These are phyloP conservation scores for Sanghuangporus baumii DNA, from an alignment of 1,284 basidiomycete species.

Conservation along the genomic window DNA sequence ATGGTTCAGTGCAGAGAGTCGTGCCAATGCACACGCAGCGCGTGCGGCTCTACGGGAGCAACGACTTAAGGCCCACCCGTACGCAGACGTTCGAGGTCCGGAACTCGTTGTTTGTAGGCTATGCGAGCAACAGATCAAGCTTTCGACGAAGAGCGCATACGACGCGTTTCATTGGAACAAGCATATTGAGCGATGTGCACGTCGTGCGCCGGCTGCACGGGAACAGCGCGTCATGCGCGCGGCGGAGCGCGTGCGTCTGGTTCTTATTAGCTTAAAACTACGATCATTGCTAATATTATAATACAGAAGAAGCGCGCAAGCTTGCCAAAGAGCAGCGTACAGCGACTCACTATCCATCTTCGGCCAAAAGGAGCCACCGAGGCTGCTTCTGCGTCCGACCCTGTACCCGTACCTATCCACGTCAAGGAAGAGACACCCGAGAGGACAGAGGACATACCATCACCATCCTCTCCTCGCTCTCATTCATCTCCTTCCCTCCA, in stretches of 20 bases:
- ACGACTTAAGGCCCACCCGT: conserved; percentile 42
- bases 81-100: conserved; percentile 46
- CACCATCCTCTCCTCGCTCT: not conserved
- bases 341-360: conserved; percentile 6
- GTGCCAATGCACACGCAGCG: not conserved
- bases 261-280: not conserved
- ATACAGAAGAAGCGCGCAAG: conserved; percentile 7
- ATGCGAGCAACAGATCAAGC: conserved; percentile 54
- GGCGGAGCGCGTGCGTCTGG: not conserved
- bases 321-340: not conserved
- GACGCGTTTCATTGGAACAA: conserved; percentile 64
- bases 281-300: not conserved
- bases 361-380: not conserved
- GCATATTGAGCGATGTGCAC: conserved; percentile 48
- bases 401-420: not conserved
- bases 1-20: conserved; percentile 5
- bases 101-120: conserved; percentile 50
- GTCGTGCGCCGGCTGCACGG: conserved; percentile 6
- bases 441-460: not conserved
- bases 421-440: conserved; percentile 10
- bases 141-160: conserved; percentile 59
- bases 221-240: conserved; percentile 8
- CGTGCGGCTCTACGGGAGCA: conserved; percentile 34
- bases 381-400: not conserved
- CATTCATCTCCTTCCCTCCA: conserved; percentile 7